Percentiles rank a stretch among this genome's conserved stretches.
Conservation (phyloP, 139 green algal species). For the Closterium sp. region DNA sequence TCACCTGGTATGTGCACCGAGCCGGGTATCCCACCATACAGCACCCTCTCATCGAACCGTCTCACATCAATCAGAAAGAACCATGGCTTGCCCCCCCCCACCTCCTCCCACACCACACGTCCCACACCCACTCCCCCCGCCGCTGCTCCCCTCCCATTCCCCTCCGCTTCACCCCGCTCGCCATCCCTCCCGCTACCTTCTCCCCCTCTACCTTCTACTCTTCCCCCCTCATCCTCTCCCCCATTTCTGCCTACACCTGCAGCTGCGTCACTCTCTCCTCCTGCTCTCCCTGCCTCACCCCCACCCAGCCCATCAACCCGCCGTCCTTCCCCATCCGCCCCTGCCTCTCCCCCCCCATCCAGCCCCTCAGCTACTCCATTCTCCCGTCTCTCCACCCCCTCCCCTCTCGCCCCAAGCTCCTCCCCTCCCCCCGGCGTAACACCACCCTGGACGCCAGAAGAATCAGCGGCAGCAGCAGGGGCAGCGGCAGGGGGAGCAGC, state of each 20-base stretch:
- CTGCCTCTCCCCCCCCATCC: not conserved
- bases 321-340: not conserved
- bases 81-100: not conserved
- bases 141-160: not conserved
- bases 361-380: not conserved
- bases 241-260: too few species aligned
- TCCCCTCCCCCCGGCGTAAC: not conserved
- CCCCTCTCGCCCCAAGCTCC: not conserved
- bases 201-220: not conserved
- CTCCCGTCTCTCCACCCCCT: not conserved
- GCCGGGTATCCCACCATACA: slow-evolving; percentile 72
- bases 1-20: slow-evolving; percentile 56
- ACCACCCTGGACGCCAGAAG: not conserved
- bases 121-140: not conserved
- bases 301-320: not conserved
- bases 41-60: slow-evolving; percentile 70
- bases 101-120: not conserved
- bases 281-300: not conserved
- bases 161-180: not conserved
- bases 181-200: not conserved
- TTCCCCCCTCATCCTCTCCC: not conserved
- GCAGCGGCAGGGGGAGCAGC: not conserved
- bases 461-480: not conserved
- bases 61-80: slow-evolving; percentile 66
- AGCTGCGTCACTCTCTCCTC: not conserved